A percentile compares a stretch with the other conserved stretches of the same genome.
These are phyloP conservation scores for Kwoniella newhampshirensis DNA, from an alignment of 768 basidiomycete species.

Conservation along the genomic window DNA sequence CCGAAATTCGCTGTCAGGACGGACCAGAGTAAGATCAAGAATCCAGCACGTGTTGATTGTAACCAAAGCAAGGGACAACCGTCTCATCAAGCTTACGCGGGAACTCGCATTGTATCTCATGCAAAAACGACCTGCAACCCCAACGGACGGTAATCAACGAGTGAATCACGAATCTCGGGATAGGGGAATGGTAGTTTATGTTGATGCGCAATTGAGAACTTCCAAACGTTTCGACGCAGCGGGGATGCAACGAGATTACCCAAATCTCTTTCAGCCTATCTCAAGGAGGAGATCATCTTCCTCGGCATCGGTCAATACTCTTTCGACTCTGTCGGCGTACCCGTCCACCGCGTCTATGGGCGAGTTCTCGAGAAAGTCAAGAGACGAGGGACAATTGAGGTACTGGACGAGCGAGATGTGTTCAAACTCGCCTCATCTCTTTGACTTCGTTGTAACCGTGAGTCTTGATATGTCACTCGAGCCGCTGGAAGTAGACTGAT, in stretches of 20 bases:
- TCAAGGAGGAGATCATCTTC: slow-evolving; percentile 69
- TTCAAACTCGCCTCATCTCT: slow-evolving; percentile 79
- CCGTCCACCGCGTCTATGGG: slow-evolving; percentile 55
- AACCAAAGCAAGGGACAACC: slow-evolving; percentile 96
- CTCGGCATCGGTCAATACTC: slow-evolving; percentile 49
- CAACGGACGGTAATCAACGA: slow-evolving; percentile 9
- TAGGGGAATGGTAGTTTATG: slow-evolving; percentile 89
- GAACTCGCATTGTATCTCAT: slow-evolving; percentile 94
- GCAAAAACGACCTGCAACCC: slow-evolving; percentile 59
- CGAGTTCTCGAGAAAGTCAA: slow-evolving; percentile 34
- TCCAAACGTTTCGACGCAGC: slow-evolving; percentile 93
- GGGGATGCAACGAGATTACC: slow-evolving; percentile 80
- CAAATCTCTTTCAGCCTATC: slow-evolving; percentile 79
- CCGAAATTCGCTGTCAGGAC: slow-evolving; percentile 60
- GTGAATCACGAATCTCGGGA: slow-evolving; percentile 22
- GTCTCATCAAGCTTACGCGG: slow-evolving; percentile 89
- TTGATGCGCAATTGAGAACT: slow-evolving; percentile 81
- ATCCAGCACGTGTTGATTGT: slow-evolving; percentile 93
- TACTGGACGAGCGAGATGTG: slow-evolving; percentile 99
- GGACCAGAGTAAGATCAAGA: slow-evolving; percentile 83
- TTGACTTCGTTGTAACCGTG: slow-evolving; percentile 97
- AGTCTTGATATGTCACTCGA: slow-evolving; percentile 49
- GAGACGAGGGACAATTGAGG: slow-evolving; percentile 83
- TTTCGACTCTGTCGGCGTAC: slow-evolving; percentile 62
- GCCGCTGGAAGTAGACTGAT: slow-evolving; percentile 10